Evolutionary conservation across 2,329 filamentous ascomycete species (phyloP).

Genomic region (Aspergillus sergii): DNA sequence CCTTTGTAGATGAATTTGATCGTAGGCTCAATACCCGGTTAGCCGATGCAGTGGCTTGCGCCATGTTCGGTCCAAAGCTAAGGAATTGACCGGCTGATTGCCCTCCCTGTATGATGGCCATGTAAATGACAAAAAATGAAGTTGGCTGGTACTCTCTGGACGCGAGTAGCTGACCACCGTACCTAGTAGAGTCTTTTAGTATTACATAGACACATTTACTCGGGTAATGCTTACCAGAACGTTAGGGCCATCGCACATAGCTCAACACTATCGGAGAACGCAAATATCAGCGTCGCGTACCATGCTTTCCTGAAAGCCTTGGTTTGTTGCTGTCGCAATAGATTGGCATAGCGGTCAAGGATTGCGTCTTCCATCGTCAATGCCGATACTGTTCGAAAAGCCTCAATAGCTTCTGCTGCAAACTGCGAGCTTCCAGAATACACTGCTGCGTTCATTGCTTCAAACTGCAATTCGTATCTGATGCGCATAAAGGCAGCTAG

Average conservation of each 20-base stretch:
- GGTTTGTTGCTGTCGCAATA: conserved; percentile 62
- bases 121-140: conserved; percentile 63
- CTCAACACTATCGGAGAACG: conserved; percentile 68
- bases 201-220: background rate
- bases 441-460: conserved; percentile 67
- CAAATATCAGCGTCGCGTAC: conserved; percentile 66
- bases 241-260: conserved; percentile 64
- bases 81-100: conserved; percentile 70
- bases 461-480: conserved; percentile 69
- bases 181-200: conserved; percentile 46
- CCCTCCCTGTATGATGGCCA: conserved; percentile 68
- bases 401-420: conserved; percentile 72
- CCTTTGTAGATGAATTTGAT: background rate
- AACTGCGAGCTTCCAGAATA: conserved; percentile 75
- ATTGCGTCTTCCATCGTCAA: conserved; percentile 71
- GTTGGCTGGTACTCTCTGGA: conserved; percentile 50
- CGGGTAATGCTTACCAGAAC: conserved; percentile 51
- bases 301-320: conserved; percentile 64
- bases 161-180: conserved; percentile 63
- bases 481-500: conserved; percentile 54
- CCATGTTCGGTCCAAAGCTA: conserved; percentile 62
- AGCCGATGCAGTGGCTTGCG: conserved; percentile 41
- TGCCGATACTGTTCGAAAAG: conserved; percentile 71
- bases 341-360: conserved; percentile 59
- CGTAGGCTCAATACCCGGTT: conserved; percentile 40